Evolutionary conservation across 352 stramenopile genomes (phyloP), one percentile per base, ranked within the genome.

Genomic region (Phytophthora quininea): DNA sequence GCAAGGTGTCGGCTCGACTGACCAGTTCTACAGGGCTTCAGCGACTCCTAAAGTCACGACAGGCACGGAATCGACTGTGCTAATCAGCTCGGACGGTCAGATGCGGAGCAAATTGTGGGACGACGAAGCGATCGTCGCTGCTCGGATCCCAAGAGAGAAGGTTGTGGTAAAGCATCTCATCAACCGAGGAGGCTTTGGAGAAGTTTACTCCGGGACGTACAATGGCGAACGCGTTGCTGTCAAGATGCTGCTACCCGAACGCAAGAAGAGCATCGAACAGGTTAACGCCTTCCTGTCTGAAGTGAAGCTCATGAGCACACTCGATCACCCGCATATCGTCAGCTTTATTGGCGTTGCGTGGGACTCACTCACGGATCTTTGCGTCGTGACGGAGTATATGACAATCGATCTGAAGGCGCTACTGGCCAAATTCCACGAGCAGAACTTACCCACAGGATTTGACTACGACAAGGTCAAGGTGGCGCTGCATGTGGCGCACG

Each of bases 301-400:
- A 19, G 57, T 71, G 8, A 75, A 75, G 29, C 58, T 75, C 50
- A 75, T 75, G 62, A 59, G 56, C 4, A 64, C 62, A 0, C 53
- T 73, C 2, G 65, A 84, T 5, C 70, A 84, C 47, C 40, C 55
- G 11, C 63, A 71, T 19, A 80, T 89, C 42, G 77, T 86, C 3
- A n/a, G 48, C 3, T 88, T 84, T 24, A 47, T 86, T 2, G 74
- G 73, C 14, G 73, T 85, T 12, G 74, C 76, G 1, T 87, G 76
- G 79, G 75, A 79, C n/a, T 70, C 68, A 14, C 62, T 82, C 29
- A 70, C 54, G 0, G 67, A 81, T 32, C n/a, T 82, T 4, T 75
- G 65, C 19, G 67, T 71, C 45, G 74, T 85, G 6, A 79, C 71
- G 37, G 77, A 85, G 54, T 81, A 71, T 65, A 86, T 86, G 77